These are phyloP conservation scores for Liquidambar formosana DNA, from an alignment of 164 flowering plant genomes.

Conservation along the genomic window DNA sequence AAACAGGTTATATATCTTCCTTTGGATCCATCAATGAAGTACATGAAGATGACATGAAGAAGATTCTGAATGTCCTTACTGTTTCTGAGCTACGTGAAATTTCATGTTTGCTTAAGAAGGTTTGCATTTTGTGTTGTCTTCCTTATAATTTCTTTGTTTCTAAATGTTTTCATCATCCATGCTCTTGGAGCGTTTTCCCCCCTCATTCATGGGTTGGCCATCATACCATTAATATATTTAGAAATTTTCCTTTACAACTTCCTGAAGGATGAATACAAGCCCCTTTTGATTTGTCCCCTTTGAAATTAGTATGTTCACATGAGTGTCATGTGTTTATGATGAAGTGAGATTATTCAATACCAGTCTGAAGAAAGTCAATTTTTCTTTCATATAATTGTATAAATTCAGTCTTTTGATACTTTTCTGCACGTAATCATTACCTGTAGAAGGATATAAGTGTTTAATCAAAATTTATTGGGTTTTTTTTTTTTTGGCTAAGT, in stretches of 20 bases:
- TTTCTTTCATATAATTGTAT: too few relatives aligned
- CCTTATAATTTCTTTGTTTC: background rate
- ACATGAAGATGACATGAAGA: slow-evolving; percentile 36
- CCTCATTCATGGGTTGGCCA: background rate
- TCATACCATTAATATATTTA: background rate
- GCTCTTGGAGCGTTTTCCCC: too few relatives aligned
- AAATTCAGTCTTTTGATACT: too few relatives aligned
- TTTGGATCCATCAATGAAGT: slow-evolving; percentile 30
- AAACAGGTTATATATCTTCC: slow-evolving; percentile 43
- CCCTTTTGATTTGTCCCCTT: background rate
- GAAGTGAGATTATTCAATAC: too few relatives aligned
- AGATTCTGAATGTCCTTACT: slow-evolving; percentile 55
- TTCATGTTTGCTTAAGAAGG: slow-evolving; percentile 44
- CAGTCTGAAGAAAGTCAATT: too few relatives aligned
- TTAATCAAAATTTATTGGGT: too few relatives aligned
- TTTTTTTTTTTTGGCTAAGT: too few relatives aligned
- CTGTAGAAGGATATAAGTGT: too few relatives aligned
- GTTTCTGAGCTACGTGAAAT: slow-evolving; percentile 71
- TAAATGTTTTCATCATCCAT: background rate
- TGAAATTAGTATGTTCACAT: background rate
- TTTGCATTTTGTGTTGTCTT: slow-evolving; percentile 17
- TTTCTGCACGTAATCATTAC: too few relatives aligned
- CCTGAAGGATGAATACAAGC: background rate
- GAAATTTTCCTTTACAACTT: background rate
- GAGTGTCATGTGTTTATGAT: too few relatives aligned